Conservation (phyloP, 345 rosid genomes). For the Erucastrum elatum region DNA sequence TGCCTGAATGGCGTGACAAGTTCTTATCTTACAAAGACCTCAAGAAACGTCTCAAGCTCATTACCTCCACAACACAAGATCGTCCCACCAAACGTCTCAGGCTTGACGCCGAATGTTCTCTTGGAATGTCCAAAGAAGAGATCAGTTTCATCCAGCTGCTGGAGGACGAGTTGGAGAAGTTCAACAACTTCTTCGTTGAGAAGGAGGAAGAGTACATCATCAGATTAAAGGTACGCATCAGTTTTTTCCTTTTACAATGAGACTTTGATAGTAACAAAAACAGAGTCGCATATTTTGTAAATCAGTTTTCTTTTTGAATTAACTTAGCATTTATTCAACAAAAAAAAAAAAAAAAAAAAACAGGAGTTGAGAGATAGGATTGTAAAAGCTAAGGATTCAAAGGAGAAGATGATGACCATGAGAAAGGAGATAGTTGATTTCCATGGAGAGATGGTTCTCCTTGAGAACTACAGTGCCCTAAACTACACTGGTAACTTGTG, state of each 20-base stretch:
- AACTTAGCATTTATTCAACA: too few species aligned
- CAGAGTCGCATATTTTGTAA: too few species aligned
- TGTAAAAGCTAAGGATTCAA: constrained; percentile 53
- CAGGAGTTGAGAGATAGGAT: constrained; percentile 79
- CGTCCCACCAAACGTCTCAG: constrained; percentile 65
- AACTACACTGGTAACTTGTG: constrained; percentile 55
- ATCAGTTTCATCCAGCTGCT: constrained; percentile 59
- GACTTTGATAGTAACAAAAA: too few species aligned
- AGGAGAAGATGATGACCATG: constrained; percentile 61
- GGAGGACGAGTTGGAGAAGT: constrained; percentile 88
- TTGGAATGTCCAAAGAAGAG: constrained; percentile 57
- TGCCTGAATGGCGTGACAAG: constrained; percentile 96
- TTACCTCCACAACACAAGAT: constrained; percentile 47
- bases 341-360: background rate
- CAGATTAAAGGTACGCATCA: constrained; percentile 61
- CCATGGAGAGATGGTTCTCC: constrained; percentile 96
- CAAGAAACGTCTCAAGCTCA: constrained; percentile 77
- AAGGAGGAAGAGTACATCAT: constrained; percentile 97
- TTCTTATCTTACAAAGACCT: constrained; percentile 95
- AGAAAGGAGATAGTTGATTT: constrained; percentile 87
- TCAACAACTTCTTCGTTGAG: constrained; percentile 90
- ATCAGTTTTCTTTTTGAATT: too few species aligned
- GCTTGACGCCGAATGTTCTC: constrained; percentile 15
- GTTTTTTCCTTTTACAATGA: too few species aligned
- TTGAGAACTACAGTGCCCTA: constrained; percentile 94